Base-by-base conservation (phyloP, 495 filamentous ascomycete species). In the Trichodelitschia bisporula region DNA sequence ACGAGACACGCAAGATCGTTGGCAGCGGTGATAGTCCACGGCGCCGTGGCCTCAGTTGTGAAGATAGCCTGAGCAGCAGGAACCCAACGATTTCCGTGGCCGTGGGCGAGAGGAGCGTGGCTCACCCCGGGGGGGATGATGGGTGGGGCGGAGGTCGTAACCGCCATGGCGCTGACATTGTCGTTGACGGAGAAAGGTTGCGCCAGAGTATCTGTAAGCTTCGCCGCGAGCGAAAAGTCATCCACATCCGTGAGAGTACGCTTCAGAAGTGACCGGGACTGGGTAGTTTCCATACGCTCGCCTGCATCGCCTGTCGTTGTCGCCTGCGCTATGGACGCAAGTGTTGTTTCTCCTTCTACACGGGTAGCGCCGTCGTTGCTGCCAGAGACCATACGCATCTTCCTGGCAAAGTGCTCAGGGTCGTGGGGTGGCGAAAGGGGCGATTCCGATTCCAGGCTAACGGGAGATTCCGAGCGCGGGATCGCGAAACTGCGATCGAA, bases 1-100 rank as follows among this genome's bases (percentile, higher is more conserved):
- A 97, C 66, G 16, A 97, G 60, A 51, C 86, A 97, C 11, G 89
- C 84, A 19, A 97, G 58, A 48, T 97, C 86, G 44, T 97, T 97
- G n/a, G 86, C 89, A 4, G 84, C 74, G 28, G 91, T 58, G 33
- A 97, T 92, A 2, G 84, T 95, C 77, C 80, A 97, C 3, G 86
- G 89, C 6, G 74, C 60, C 26, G 71, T 61, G 26, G 77, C 62
- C 49, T 89, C 77, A 11, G 86, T 97, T 12, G 84, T 82, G 43
- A 97, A 97, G 30, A 97, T 89, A 23, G 86, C 86, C 52, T 97
- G 89, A 12, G 80, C 75, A 18, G 82, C 76, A 4, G 82, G 83
- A 4, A 74, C 73, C 69, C 73, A 91, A 45, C 89, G 72, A 45
- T 70, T 84, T 34, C 77, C 67, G 51, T 93, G 83, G 15, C 75